Base-by-base conservation (phyloP, 768 basidiomycete genomes). In the Mycena capillaripes region DNA sequence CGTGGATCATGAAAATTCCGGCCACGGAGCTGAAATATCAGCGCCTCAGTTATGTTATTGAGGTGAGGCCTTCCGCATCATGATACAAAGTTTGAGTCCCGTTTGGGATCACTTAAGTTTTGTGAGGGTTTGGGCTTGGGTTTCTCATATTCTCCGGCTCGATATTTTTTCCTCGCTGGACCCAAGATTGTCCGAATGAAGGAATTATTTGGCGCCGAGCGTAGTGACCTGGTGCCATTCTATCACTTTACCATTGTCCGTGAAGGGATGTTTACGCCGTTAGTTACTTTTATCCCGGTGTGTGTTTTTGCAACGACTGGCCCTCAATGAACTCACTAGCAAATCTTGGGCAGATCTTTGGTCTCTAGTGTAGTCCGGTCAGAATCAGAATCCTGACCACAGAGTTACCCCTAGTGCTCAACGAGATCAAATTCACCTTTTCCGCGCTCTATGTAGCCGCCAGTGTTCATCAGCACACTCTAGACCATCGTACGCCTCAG, bases 401-500 rank as follows among this genome's bases (percentile, higher is more conserved):
- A 48, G 23, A 48, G 46, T 48, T 48, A 30, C 46, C 46, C 21
- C 9, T 78, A 89, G 95, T 97, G 19, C 97, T 97, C 82, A 87
- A 88, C 62, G 95, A 96, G 81, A 90, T 97, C 87, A 93, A 93
- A 78, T 97, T 92, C 76, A 94, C 93, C 6, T 87, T 97, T 60
- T 94, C 91, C 75, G 92, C 92, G 0, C 87, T 97, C 10, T 96
- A 96, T 0, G 95, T 97, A 80, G 95, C 95, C n/a, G n/a, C n/a
- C n/a, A n/a, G n/a, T n/a, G 0, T 92, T 97, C 78, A 95, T 97
- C 80, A 95, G 94, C 77, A 88, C 56, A 25, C 25, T 38, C 8
- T 96, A 98, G 92, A 89, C 90, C 67, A 86, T 93, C 52, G 94
- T 98, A n/a, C n/a, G n/a, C n/a, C n/a, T 97, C 95, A 12, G 93